Evolutionary conservation across 2,329 filamentous ascomycete species (phyloP).

Genomic region (Fusarium continuum): DNA sequence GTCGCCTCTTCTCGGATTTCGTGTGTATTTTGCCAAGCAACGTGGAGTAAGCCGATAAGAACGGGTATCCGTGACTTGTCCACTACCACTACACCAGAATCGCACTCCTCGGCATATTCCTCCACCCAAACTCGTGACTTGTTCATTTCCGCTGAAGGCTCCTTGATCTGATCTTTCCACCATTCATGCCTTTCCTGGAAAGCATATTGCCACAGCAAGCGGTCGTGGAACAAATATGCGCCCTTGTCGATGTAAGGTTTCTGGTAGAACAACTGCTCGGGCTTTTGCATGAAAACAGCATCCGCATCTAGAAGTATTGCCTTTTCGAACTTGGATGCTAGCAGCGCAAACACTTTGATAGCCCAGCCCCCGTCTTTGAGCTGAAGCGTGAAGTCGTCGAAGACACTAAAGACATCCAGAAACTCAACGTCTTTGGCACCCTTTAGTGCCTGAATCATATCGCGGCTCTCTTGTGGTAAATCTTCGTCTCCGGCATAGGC

Average conservation of each 20-base stretch:
- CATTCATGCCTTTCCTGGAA: slow-evolving; percentile 47
- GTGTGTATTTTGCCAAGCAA: slow-evolving; percentile 54
- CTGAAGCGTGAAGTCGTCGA: slow-evolving; percentile 45
- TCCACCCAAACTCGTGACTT: slow-evolving; percentile 50
- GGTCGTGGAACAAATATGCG: slow-evolving; percentile 52
- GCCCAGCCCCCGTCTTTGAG: slow-evolving; percentile 49
- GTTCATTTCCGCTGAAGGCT: slow-evolving; percentile 45
- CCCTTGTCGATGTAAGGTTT: slow-evolving; percentile 44
- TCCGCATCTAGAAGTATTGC: slow-evolving; percentile 52
- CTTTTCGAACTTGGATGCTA: slow-evolving; percentile 50
- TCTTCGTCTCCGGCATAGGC: slow-evolving; percentile 50
- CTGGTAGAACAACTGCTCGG: slow-evolving; percentile 47
- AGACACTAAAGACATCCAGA: slow-evolving; percentile 45
- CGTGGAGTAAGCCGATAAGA: slow-evolving; percentile 52
- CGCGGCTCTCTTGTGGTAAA: slow-evolving; percentile 38
- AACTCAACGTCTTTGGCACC: slow-evolving; percentile 39
- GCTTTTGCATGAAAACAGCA: slow-evolving; percentile 50
- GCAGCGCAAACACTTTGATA: slow-evolving; percentile 52
- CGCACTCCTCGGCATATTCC: slow-evolving; percentile 52
- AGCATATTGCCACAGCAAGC: slow-evolving; percentile 48
- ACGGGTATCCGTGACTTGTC: slow-evolving; percentile 50
- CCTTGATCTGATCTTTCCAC: slow-evolving; percentile 49
- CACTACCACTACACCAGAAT: slow-evolving; percentile 53
- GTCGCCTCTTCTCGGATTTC: slow-evolving; percentile 51
- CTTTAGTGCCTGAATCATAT: slow-evolving; percentile 22